phyloP scores from a whole-genome alignment of 2,329 filamentous ascomycete genomes.

The Pseudogymnoascus sp. region DNA sequence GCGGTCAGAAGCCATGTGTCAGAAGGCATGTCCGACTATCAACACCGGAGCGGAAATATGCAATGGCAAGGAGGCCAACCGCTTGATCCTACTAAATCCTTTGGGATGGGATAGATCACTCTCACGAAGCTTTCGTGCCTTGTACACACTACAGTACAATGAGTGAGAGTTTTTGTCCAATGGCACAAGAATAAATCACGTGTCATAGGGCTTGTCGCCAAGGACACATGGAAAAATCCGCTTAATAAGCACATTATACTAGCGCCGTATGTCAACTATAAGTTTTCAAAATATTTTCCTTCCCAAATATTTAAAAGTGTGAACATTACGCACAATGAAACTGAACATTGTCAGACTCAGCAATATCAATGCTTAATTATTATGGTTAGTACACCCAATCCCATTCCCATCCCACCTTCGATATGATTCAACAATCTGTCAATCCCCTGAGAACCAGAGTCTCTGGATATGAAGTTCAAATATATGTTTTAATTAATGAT shows the following conservation, averaged over 20 bases:
- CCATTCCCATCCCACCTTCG: constrained; percentile 16
- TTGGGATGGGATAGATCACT: background rate
- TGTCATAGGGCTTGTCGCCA: background rate
- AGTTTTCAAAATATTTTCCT: constrained; percentile 1
- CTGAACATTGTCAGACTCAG: background rate
- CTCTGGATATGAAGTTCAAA: constrained; percentile 39
- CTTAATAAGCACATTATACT: constrained; percentile 5
- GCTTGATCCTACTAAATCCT: background rate
- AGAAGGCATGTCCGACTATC: background rate
- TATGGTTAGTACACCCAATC: constrained; percentile 15
- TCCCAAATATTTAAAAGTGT: background rate
- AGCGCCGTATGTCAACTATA: constrained; percentile 5
- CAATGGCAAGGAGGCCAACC: background rate
- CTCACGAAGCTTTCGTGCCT: background rate
- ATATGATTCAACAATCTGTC: constrained; percentile 73
- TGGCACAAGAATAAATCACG: background rate
- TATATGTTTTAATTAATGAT: constrained; percentile 42
- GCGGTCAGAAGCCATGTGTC: constrained; percentile 3
- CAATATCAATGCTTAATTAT: background rate
- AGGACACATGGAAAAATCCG: background rate
- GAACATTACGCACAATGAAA: background rate
- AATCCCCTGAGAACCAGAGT: constrained; percentile 61
- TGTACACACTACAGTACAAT: background rate
- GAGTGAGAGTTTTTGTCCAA: background rate
- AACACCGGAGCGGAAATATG: background rate